A percentile compares a stretch with the other conserved stretches of the same genome.
Conservation (phyloP, 768 basidiomycete genomes). For the Lentinula raphanica region DNA sequence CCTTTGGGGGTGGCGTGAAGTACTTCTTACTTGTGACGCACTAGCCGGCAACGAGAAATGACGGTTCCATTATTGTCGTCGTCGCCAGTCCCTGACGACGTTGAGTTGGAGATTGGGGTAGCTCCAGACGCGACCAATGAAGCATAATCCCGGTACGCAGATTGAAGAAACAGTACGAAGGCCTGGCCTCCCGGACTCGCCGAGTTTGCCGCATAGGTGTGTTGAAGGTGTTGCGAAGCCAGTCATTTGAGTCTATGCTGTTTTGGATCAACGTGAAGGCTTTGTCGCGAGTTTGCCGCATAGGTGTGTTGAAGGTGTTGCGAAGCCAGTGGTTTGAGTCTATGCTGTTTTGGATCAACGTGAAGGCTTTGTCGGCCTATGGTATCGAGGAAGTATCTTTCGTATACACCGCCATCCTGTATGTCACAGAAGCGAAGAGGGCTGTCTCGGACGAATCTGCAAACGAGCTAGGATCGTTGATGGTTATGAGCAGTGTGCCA, state of each 20-base stretch:
- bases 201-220: slow-evolving; percentile 25
- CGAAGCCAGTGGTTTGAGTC: slow-evolving; percentile 38
- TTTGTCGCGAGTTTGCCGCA: too few species aligned
- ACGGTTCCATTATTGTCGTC: not conserved
- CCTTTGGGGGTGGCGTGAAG: too few species aligned
- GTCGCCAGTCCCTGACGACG: not conserved
- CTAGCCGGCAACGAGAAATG: not conserved
- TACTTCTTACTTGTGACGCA: not conserved
- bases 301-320: slow-evolving; percentile 45
- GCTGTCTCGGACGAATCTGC: slow-evolving; percentile 52
- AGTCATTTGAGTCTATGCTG: slow-evolving; percentile 35
- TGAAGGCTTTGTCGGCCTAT: slow-evolving; percentile 35
- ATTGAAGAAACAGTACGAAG: slow-evolving; percentile 50
- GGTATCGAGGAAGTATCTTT: slow-evolving; percentile 30
- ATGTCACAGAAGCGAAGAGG: slow-evolving; percentile 51
- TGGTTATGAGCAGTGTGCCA: slow-evolving; percentile 49
- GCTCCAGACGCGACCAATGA: not conserved
- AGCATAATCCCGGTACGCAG: slow-evolving; percentile 30
- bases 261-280: slow-evolving; percentile 32
- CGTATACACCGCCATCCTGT: slow-evolving; percentile 44
- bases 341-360: slow-evolving; percentile 32
- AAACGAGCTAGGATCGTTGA: slow-evolving; percentile 46
- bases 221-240: slow-evolving; percentile 43
- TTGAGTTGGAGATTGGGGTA: not conserved
- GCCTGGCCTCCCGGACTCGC: slow-evolving; percentile 57